Base-by-base conservation (phyloP, 2,329 filamentous ascomycete genomes). In the Epichloe sibirici region DNA sequence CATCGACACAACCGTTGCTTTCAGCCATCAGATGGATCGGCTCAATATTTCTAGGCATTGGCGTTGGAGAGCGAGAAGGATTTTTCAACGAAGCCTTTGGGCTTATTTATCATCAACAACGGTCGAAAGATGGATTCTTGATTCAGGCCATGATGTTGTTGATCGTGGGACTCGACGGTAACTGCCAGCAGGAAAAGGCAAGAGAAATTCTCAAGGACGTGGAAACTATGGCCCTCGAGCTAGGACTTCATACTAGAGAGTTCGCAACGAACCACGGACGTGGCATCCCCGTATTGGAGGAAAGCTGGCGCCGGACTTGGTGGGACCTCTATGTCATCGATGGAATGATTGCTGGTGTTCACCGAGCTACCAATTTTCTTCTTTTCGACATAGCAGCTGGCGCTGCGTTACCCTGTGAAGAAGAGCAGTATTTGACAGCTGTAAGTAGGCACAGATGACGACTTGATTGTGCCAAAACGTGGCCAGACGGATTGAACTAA, bases 241-340 rank as follows among this genome's bases (percentile, higher is more conserved):
- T 95, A 25, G 85, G 86, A 0, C 77, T 96, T 67, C 83, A 95
- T 63, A 80, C 79, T 9, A 74, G 79, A 47, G 74, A 78, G 0
- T 95, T 82, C 64, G 83, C 88, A 0, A 68, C 74, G 0, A 67
- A 75, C 5, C 74, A 88, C 59, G 83, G 85, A 15, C 72, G 76
- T 31, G 80, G 81, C 5, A 79, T 85, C 54, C 74, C 80, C 0
- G 73, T 89, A 2, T 65, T 90, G 3, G 87, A 91, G 63, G 90
- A 96, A 67, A 88, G 85, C 64, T 85, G 88, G 79, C 79, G 89
- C 17, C 77, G 90, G 54, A 96, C 90, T 1, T 96, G 90, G 90
- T 96, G 90, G 90, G 89, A 82, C 56, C 64, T 82, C 4, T 91
- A 85, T 63, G 78, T 88, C n/a, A 78, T 88, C 13, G 89, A 95